Evolutionary conservation across 164 flowering plant genomes (phyloP), one percentile per base, ranked within the genome.

Genomic region (Amborella trichopoda): DNA sequence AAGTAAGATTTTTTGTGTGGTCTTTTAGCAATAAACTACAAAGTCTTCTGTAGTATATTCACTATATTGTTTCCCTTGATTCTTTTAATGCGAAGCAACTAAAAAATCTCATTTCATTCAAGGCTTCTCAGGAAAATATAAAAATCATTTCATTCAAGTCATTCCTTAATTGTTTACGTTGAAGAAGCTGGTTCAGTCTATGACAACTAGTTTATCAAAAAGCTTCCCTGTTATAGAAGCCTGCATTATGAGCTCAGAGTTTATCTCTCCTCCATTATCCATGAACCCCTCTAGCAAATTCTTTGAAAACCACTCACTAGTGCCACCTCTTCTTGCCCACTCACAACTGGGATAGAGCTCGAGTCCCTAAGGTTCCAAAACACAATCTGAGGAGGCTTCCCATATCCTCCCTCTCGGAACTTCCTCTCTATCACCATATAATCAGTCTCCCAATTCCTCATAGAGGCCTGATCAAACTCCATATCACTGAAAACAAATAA

Each of bases 401-500:
- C 25, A 53, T 25, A 59, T 61, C 20, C 73, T 75, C 2, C 22
- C 32, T 41, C 61, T 64, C 45, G 32, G 6, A 42, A 52, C 69
- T 54, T 75, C 68, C 58, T 68, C 66, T 21, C 36, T 13, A 76
- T 68, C 2, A 25, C 70, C 39, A 63, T 44, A 27, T 76, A 75
- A 18, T 70, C 81, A 3, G 77, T 75, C 38, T 72, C 77, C 81
- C 77, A 72, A 1, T n/a, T 2, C 14, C 55, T 50, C n/a, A 22
- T 24, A 0, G 72, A 66, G 1, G 72, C 80, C 42, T 61, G 23
- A 23, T 77, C 77, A 37, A 77, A 77, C 40, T 77, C 83, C 83
- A 77, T 77, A 34, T 75, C 80, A 28, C 84, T 78, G 49, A 78
- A 78, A 18, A 78, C 84, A 33, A 78, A 62, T 1, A 78, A 26